A percentile compares a stretch with the other conserved stretches of the same genome.
Conservation (phyloP, 2,329 filamentous ascomycete genomes). For the Aureobasidium leucospermi region DNA sequence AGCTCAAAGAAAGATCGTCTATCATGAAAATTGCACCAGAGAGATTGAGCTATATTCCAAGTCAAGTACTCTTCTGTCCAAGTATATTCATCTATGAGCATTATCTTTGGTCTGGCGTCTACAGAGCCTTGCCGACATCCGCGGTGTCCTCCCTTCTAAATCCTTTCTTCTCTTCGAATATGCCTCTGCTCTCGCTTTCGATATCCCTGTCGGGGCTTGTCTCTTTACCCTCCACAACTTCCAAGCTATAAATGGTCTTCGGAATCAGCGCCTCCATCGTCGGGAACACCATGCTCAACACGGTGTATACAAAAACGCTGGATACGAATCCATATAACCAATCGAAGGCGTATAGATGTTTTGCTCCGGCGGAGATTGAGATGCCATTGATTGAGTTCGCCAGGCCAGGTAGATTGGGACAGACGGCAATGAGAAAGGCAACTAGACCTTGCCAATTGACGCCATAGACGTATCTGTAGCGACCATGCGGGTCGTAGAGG, state of each 20-base stretch:
- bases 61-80: too few relatives aligned
- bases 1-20: too few relatives aligned
- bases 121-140: slow-evolving; percentile 1
- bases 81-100: too few relatives aligned
- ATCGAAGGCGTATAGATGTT: slow-evolving; percentile 43
- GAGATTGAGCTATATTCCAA: too few relatives aligned
- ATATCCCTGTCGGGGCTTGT: background rate
- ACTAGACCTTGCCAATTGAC: slow-evolving; percentile 54
- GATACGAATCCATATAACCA: slow-evolving; percentile 56
- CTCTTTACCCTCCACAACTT: slow-evolving; percentile 8
- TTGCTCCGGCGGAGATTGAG: slow-evolving; percentile 14
- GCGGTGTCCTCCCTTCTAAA: slow-evolving; percentile 4
- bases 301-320: slow-evolving; percentile 49
- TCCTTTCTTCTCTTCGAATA: background rate
- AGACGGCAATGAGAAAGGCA: slow-evolving; percentile 51
- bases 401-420: slow-evolving; percentile 48
- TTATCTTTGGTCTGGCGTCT: background rate
- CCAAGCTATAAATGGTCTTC: background rate
- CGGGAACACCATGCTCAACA: slow-evolving; percentile 24
- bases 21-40: too few relatives aligned
- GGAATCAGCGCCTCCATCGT: background rate
- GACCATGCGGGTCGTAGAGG: slow-evolving; percentile 43
- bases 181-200: background rate
- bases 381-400: slow-evolving; percentile 18
- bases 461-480: slow-evolving; percentile 46